These are phyloP conservation scores for Boletus pseudopeckii DNA, from an alignment of 768 basidiomycete genomes.

Conservation along the genomic window DNA sequence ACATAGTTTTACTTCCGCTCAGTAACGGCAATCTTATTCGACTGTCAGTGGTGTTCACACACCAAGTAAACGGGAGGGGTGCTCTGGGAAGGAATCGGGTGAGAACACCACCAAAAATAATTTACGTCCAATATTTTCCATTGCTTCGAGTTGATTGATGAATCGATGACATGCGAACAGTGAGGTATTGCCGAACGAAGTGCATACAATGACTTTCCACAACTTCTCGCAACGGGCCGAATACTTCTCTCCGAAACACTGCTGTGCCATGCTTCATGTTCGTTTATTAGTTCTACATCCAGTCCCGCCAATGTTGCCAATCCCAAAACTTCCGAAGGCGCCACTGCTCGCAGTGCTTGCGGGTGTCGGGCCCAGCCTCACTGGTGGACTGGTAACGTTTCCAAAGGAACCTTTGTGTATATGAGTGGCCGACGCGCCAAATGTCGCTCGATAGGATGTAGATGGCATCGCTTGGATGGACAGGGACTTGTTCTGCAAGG, in stretches of 20 bases:
- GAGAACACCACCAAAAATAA: not conserved
- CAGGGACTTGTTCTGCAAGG: constrained; percentile 76
- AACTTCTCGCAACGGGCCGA: constrained; percentile 1
- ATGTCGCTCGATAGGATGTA: constrained; percentile 65
- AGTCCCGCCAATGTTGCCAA: constrained; percentile 34
- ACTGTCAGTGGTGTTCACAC: too few species aligned
- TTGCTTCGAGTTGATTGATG: not conserved
- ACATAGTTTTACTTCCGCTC: too few species aligned
- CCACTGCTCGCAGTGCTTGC: constrained; percentile 33
- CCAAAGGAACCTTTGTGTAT: constrained; percentile 21
- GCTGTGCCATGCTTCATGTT: not conserved
- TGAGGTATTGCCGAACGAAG: constrained; percentile 9
- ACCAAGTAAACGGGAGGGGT: too few species aligned
- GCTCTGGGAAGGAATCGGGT: not conserved
- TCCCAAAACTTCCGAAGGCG: constrained; percentile 48
- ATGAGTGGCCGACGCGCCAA: constrained; percentile 38
- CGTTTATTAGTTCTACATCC: not conserved
- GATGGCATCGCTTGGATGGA: constrained; percentile 69
- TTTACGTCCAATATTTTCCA: not conserved
- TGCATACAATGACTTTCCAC: constrained; percentile 7
- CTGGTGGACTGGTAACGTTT: constrained; percentile 20
- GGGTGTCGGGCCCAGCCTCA: constrained; percentile 21
- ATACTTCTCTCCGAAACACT: not conserved
- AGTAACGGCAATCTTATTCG: too few species aligned
- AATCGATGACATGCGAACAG: constrained; percentile 4